Conservation (phyloP, 2,329 filamentous ascomycete genomes). For the Colletotrichum musae region DNA sequence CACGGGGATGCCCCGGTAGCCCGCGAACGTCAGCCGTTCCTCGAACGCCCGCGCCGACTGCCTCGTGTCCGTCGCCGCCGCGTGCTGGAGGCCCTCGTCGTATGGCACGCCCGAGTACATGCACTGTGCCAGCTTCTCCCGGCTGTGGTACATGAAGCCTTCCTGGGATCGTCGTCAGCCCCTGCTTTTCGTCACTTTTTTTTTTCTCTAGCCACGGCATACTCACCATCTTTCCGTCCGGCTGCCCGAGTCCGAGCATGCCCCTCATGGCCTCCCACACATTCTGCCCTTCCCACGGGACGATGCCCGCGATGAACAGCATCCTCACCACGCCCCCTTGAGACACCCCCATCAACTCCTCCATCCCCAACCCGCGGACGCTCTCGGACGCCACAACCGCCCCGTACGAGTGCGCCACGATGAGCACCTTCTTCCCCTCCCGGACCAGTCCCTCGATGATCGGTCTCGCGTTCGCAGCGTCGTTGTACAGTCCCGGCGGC, state of each 20-base stretch:
- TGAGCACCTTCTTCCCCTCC: slow-evolving; percentile 13
- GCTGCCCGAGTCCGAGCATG: neutral
- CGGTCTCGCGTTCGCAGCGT: slow-evolving; percentile 12
- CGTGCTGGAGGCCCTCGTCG: neutral
- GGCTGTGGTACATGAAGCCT: slow-evolving; percentile 9
- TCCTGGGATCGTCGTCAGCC: slow-evolving; percentile 5
- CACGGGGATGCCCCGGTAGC: slow-evolving; percentile 8
- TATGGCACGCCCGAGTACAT: slow-evolving; percentile 7
- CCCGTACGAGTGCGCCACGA: slow-evolving; percentile 21
- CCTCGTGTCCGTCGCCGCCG: slow-evolving; percentile 1
- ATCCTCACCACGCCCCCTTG: slow-evolving; percentile 16
- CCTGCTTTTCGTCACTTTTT: too few species aligned
- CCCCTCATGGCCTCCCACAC: slow-evolving; percentile 1
- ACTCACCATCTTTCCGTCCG: slow-evolving; percentile 11
- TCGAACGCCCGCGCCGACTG: slow-evolving; percentile 6
- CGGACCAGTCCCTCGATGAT: slow-evolving; percentile 13
- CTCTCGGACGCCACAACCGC: slow-evolving; percentile 10
- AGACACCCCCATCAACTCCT: neutral
- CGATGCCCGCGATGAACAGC: slow-evolving; percentile 29
- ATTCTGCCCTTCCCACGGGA: slow-evolving; percentile 19
- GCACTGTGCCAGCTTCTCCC: slow-evolving; percentile 7
- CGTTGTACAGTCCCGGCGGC: slow-evolving; percentile 14
- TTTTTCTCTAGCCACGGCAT: neutral
- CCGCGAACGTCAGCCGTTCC: slow-evolving; percentile 1
- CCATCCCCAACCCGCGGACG: slow-evolving; percentile 9